Conservation (phyloP, 73 alveolate species). For the Paramecium caudatum region DNA sequence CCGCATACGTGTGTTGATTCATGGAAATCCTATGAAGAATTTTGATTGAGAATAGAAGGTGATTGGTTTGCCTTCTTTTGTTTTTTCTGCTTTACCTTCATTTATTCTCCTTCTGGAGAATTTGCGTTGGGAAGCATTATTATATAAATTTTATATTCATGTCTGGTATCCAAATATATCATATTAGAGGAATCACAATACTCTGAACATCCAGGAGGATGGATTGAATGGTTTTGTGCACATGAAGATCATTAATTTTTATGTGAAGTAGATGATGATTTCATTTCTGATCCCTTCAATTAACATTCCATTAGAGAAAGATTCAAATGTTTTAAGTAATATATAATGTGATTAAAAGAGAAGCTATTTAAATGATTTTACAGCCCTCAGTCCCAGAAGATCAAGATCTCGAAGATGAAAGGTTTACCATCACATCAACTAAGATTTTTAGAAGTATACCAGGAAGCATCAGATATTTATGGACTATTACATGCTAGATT, state of each 20-base stretch:
- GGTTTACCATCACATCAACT: not conserved
- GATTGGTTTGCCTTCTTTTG: slow-evolving; percentile 33
- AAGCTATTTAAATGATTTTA: slow-evolving; percentile 87
- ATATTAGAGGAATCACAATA: slow-evolving; percentile 70
- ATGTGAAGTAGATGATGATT: slow-evolving; percentile 93
- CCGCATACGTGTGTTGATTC: slow-evolving; percentile 22
- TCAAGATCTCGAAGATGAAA: slow-evolving; percentile 91
- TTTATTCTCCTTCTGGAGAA: slow-evolving; percentile 57
- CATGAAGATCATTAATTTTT: slow-evolving; percentile 94
- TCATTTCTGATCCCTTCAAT: slow-evolving; percentile 86
- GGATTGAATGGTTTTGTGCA: slow-evolving; percentile 96
- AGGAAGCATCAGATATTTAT: slow-evolving; percentile 91
- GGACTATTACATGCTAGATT: slow-evolving; percentile 93
- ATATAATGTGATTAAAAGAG: not conserved
- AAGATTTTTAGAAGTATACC: slow-evolving; percentile 90
- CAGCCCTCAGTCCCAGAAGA: slow-evolving; percentile 88
- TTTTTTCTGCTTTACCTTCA: not conserved
- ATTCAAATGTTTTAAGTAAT: slow-evolving; percentile 73
- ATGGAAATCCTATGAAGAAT: slow-evolving; percentile 38
- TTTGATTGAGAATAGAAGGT: slow-evolving; percentile 46
- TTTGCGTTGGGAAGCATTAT: slow-evolving; percentile 14
- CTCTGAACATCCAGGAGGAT: slow-evolving; percentile 78
- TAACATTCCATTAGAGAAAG: slow-evolving; percentile 76
- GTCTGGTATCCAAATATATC: too few species aligned
- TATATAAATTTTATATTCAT: not conserved